A percentile compares a stretch with the other conserved stretches of the same genome.
Conservation (phyloP, 2,329 filamentous ascomycete species). For the Fusarium siculi region DNA sequence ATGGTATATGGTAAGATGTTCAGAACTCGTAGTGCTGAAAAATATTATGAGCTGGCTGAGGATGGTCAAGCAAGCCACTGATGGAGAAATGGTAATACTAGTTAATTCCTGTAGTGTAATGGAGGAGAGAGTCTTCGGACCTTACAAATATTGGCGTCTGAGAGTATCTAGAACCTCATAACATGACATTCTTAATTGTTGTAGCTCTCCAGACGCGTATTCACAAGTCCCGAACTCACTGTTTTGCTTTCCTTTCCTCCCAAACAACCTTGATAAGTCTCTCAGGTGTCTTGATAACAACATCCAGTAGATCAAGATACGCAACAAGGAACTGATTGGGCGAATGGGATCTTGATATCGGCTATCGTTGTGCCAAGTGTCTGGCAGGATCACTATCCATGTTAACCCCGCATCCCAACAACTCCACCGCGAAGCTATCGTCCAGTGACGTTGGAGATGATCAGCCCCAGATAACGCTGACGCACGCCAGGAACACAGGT, state of each 20-base stretch:
- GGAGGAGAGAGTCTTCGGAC: too few species aligned
- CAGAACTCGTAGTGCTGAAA: constrained; percentile 42
- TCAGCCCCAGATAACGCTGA: neutral
- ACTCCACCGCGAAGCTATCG: neutral
- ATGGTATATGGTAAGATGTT: constrained; percentile 57
- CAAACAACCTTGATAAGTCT: neutral
- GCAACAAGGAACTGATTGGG: neutral
- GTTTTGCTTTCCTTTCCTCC: too few species aligned
- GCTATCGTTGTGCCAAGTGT: neutral
- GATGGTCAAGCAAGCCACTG: neutral
- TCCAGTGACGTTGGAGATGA: neutral
- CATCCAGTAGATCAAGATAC: neutral
- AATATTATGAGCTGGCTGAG: constrained; percentile 14
- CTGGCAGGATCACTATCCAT: neutral
- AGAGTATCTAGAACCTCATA: neutral
- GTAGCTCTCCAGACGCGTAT: neutral
- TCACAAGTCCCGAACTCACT: too few species aligned
- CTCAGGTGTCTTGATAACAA: neutral
- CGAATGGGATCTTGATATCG: neutral
- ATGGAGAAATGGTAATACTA: neutral
- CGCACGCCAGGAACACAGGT: neutral
- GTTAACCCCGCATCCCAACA: neutral
- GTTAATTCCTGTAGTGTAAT: neutral
- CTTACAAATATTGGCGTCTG: fast-evolving
- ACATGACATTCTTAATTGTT: neutral